Conservation (phyloP, 805 yeast species). For the Cyberlindnera sargentensis region DNA sequence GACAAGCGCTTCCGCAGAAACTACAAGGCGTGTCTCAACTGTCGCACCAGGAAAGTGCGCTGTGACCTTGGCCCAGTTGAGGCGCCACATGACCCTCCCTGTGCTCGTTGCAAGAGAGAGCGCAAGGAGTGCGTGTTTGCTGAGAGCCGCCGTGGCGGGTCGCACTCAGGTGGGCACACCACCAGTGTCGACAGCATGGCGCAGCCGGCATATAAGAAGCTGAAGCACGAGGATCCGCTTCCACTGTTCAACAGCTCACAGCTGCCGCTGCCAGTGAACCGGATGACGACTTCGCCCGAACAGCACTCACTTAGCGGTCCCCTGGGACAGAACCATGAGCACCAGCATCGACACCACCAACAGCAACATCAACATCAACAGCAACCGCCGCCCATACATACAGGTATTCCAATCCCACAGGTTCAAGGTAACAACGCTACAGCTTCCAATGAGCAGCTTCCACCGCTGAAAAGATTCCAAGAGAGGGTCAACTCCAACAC, state of each 20-base stretch:
- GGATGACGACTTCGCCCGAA: conserved; percentile 4
- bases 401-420: too few species aligned
- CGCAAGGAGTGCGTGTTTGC: conserved; percentile 71
- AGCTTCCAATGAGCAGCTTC: not conserved
- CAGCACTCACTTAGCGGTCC: conserved; percentile 4
- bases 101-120: conserved; percentile 80
- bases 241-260: not conserved
- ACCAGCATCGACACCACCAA: too few species aligned
- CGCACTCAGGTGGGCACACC: conserved; percentile 4
- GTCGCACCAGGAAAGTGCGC: conserved; percentile 76
- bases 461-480: conserved; percentile 1
- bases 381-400: too few species aligned
- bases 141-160: conserved; percentile 50
- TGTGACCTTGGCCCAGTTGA: conserved; percentile 80
- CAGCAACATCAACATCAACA: too few species aligned
- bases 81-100: conserved; percentile 68
- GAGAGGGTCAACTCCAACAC: conserved; percentile 9
- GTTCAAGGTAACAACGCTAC: not conserved
- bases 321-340: not conserved
- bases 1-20: conserved; percentile 17
- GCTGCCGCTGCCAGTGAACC: conserved; percentile 4
- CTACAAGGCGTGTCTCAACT: conserved; percentile 79
- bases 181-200: too few species aligned
- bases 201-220: conserved; percentile 17
- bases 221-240: conserved; percentile 13